phyloP scores from a whole-genome alignment of 805 yeast species.

The Nakazawaea laoshanensis region DNA sequence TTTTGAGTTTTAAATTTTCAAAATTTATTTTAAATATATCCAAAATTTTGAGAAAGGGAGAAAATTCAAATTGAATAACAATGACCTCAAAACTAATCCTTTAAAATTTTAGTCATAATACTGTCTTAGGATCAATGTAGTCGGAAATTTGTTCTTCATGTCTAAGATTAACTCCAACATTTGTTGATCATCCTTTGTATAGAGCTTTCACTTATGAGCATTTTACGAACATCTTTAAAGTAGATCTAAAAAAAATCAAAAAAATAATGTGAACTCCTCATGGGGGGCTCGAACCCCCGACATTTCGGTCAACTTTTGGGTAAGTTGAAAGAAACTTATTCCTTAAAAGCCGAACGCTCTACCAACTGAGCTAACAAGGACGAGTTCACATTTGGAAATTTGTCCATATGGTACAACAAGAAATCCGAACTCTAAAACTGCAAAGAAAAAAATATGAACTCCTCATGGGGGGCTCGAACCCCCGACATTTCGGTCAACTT shows the following conservation, averaged over 20 bases:
- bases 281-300: conserved; percentile 23
- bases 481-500: conserved; percentile 11
- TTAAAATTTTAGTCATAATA: no score
- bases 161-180: no score
- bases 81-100: background rate
- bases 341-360: conserved; percentile 61
- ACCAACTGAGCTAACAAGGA: conserved; percentile 58
- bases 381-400: conserved; percentile 9
- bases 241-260: conserved; percentile 7
- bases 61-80: background rate
- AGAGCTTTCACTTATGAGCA: no score
- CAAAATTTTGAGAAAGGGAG: background rate
- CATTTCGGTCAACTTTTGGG: conserved; percentile 12
- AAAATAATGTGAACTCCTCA: conserved; percentile 21
- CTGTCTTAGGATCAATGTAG: no score
- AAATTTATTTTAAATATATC: background rate
- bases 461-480: conserved; percentile 11
- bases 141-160: no score
- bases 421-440: no score
- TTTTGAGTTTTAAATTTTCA: background rate
- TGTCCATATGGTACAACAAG: background rate
- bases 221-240: no score
- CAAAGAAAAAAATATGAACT: conserved; percentile 7
- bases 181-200: no score
- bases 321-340: conserved; percentile 6